Base-by-base conservation (phyloP, 176 grass and related monocot species). In the Triticum dicoccoides region DNA sequence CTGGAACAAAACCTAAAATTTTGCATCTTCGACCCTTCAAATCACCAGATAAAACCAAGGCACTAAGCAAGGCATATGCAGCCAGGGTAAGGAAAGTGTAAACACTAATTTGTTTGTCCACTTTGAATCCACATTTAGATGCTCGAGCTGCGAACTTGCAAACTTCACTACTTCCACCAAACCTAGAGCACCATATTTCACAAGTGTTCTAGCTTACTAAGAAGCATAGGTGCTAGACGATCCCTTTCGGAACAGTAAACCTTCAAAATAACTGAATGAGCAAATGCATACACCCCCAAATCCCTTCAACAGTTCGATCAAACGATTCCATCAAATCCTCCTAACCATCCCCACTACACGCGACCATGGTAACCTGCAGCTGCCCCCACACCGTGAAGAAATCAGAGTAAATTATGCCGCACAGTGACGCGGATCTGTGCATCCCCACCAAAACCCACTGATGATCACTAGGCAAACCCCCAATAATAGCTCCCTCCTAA, bases 351-450 rank as follows among this genome's bases (percentile, higher is more conserved):
- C 9, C n/a, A 78, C 5, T 39, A 24, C 0, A 10, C n/a, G 2
- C 54, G 15, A 17, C 11, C 32, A 35, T 65, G 4, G 13, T 37
- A 87, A 82, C 32, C 44, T 75, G 30, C 9, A 87, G 29, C 44
- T 63, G 67, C 30, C n/a, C 27, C 61, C 1, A 81, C 29, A 37
- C 17, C 11, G 18, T 65, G 20, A 24, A 84, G 61, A 37, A 33
- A 65, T 24, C 9, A 39, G 65, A 82, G 30, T 42, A 69, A 77
- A 39, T 0, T 15, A 86, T 52, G 27, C 5, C 23, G 63, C 63
- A 69, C 13, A 2, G n/a, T 8, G 1, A 68, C 1, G 15, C 76
- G 69, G 84, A 90, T 86, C 84, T 86, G 59, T n/a, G 5, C 11
- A 44, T 72, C 11, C 54, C 63, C 38, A 20, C 18, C 17, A 69